A percentile compares a stretch with the other conserved stretches of the same genome.
Conservation (phyloP, 257 asterid species). For the Striga asiatica region DNA sequence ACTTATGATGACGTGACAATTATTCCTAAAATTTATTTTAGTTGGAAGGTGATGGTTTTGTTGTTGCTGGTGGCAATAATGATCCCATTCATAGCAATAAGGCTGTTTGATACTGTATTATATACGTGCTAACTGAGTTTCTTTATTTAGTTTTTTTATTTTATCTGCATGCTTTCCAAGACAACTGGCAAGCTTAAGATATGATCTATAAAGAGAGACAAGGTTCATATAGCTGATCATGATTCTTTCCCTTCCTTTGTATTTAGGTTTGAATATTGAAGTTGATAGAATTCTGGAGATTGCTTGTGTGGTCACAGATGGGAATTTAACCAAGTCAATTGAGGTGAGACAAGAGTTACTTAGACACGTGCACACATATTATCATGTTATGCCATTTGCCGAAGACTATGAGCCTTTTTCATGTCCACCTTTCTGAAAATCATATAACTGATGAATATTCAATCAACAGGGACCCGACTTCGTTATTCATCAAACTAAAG, state of each 20-base stretch:
- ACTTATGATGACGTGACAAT: no score
- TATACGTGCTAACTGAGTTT: no score
- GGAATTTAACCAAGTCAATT: conserved; percentile 55
- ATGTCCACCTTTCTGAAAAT: conserved; percentile 12
- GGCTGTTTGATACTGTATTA: no score
- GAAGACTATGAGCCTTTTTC: conserved; percentile 1
- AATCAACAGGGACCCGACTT: conserved; percentile 77
- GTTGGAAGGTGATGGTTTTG: no score
- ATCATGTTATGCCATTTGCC: conserved; percentile 15
- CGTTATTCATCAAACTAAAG: conserved; percentile 73
- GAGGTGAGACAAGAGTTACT: conserved; percentile 42
- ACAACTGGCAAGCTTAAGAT: conserved; percentile 13
- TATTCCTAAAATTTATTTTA: no score
- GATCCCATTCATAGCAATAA: no score
- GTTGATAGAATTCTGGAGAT: conserved; percentile 83
- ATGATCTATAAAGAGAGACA: background rate
- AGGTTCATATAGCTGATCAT: conserved; percentile 5
- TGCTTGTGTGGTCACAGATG: conserved; percentile 91
- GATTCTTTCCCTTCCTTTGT: conserved; percentile 11
- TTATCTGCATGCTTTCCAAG: background rate
- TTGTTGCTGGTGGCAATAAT: no score
- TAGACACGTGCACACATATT: background rate
- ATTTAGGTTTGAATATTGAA: conserved; percentile 74
- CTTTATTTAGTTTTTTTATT: background rate
- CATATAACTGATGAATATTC: conserved; percentile 11